These are phyloP conservation scores for Aquilaria yunnanensis DNA, from an alignment of 345 rosid species.

Conservation along the genomic window DNA sequence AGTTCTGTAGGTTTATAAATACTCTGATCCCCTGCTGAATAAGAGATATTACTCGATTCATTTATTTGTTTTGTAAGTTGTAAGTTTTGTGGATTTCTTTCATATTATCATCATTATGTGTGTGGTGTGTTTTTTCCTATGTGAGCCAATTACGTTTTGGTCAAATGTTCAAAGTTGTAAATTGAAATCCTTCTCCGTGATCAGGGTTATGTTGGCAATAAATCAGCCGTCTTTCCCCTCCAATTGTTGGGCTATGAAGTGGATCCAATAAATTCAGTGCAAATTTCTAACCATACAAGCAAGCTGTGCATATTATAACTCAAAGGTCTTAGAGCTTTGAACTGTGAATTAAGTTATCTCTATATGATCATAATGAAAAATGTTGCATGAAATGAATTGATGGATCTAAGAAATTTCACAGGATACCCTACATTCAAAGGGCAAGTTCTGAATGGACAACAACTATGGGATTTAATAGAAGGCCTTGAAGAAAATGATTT, in stretches of 20 bases:
- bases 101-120: not conserved
- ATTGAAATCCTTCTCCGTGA: conserved; percentile 2
- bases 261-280: conserved; percentile 91
- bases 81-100: not conserved
- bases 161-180: not conserved
- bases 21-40: no score
- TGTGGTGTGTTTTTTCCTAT: not conserved
- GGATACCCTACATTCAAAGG: conserved; percentile 89
- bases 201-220: conserved; percentile 94
- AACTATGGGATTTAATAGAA: conserved; percentile 69
- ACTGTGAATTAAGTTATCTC: conserved; percentile 18
- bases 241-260: conserved; percentile 86
- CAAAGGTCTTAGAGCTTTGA: conserved; percentile 25
- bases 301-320: conserved; percentile 30
- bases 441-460: conserved; percentile 79
- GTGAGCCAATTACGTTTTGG: not conserved
- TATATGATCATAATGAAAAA: conserved; percentile 4
- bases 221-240: conserved; percentile 85
- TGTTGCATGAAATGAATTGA: conserved; percentile 3
- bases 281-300: conserved; percentile 92
- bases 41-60: no score
- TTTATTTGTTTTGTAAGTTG: not conserved
- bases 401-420: conserved; percentile 18
- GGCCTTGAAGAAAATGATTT: conserved; percentile 78
- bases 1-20: no score